Evolutionary conservation across 2,329 filamentous ascomycete genomes (phyloP).

Genomic region (Sporothrix brasiliensis): DNA sequence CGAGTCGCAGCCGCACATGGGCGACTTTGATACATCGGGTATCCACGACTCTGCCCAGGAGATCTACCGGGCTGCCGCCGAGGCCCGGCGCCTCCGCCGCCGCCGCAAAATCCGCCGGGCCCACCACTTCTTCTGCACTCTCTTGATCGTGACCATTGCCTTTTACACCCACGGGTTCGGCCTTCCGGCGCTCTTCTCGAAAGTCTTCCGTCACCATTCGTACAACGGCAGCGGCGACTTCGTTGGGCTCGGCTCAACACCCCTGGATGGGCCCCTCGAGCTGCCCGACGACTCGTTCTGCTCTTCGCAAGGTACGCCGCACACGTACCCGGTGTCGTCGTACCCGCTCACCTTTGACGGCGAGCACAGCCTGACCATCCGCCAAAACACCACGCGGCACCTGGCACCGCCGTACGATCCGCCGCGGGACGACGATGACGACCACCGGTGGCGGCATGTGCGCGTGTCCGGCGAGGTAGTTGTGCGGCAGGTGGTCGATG

Average conservation of each 20-base stretch:
- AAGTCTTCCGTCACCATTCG: not conserved
- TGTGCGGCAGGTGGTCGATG: slow-evolving; percentile 43
- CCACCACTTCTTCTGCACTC: not conserved
- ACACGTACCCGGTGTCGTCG: not conserved
- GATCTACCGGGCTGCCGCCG: slow-evolving; percentile 3
- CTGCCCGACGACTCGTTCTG: slow-evolving; percentile 18
- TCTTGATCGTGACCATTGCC: not conserved
- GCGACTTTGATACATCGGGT: not conserved
- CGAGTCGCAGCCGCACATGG: not conserved
- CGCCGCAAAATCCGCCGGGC: not conserved
- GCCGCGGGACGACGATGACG: not conserved
- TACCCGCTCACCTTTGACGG: slow-evolving; percentile 45
- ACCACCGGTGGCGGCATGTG: slow-evolving; percentile 39
- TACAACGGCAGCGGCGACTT: not conserved
- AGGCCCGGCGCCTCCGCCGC: slow-evolving; percentile 13
- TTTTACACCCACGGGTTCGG: slow-evolving; percentile 9
- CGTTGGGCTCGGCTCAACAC: not conserved
- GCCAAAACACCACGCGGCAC: slow-evolving; percentile 44
- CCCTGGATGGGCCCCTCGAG: slow-evolving; percentile 30
- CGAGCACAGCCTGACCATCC: slow-evolving; percentile 46
- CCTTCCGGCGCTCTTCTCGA: not conserved
- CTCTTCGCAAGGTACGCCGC: not conserved
- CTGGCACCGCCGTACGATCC: slow-evolving; percentile 33
- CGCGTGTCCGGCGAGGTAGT: slow-evolving; percentile 52
- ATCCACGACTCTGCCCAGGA: not conserved